Evolutionary conservation across 1,139 yeast genomes (phyloP).

Genomic region (Yamadazyma conglobata): DNA sequence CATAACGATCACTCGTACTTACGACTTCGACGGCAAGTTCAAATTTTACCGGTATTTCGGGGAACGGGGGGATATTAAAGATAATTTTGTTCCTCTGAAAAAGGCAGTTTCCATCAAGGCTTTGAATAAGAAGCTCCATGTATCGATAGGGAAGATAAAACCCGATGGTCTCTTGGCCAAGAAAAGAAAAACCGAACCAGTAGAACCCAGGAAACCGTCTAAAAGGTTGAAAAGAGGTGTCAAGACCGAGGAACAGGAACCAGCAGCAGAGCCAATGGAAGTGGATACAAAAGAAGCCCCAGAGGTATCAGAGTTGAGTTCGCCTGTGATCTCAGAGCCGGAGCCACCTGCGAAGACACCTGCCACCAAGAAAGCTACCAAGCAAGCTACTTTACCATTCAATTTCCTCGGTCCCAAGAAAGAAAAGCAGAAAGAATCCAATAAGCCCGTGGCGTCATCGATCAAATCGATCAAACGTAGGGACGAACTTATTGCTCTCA

Average conservation of each 20-base stretch:
- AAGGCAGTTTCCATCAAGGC: conserved; percentile 3
- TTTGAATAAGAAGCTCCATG: conserved; percentile 21
- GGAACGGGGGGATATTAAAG: conserved; percentile 8
- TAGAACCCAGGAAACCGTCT: neutral
- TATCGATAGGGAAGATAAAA: conserved; percentile 22
- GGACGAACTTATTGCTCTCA: conserved; percentile 28
- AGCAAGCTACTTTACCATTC: conserved; percentile 7
- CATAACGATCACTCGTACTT: conserved; percentile 51
- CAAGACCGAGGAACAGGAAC: neutral
- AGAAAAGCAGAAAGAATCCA: neutral
- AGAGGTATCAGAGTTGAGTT: too few species aligned
- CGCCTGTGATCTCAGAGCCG: neutral
- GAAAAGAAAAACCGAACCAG: conserved; percentile 13
- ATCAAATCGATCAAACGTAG: conserved; percentile 33
- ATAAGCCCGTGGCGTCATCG: conserved; percentile 9
- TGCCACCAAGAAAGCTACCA: conserved; percentile 1
- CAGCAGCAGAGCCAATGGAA: too few species aligned
- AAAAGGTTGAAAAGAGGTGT: neutral
- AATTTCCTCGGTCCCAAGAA: conserved; percentile 1
- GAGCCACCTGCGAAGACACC: neutral
- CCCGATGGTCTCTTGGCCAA: conserved; percentile 7
- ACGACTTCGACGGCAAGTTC: conserved; percentile 70
- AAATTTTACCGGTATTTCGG: conserved; percentile 68
- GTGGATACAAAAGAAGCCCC: too few species aligned
- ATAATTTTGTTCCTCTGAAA: conserved; percentile 2